Evolutionary conservation across 208 protist genomes (phyloP).

Genomic region (Giardia duodenalis): DNA sequence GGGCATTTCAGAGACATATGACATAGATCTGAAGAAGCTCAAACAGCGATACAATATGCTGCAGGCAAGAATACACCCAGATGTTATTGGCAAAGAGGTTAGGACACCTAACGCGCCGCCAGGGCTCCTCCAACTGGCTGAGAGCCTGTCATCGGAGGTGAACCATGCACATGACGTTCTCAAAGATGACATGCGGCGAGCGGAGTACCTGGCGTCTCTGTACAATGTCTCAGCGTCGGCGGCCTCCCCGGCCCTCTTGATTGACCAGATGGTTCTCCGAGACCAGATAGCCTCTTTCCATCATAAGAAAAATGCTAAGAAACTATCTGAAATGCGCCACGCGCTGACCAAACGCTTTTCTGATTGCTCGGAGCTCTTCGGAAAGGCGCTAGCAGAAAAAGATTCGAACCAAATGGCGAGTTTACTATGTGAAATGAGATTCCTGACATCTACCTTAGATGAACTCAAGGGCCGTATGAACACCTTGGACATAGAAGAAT

Average conservation of each 20-base stretch:
- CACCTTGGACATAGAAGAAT: background rate
- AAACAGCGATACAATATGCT: background rate
- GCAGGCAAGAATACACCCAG: background rate
- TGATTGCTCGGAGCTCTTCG: background rate
- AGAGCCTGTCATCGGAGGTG: background rate
- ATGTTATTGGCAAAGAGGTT: background rate
- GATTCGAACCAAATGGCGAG: background rate
- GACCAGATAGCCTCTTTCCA: background rate
- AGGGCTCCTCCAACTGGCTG: background rate
- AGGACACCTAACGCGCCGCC: background rate
- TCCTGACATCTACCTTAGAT: background rate
- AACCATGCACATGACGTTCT: background rate
- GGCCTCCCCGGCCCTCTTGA: background rate
- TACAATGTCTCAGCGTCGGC: background rate
- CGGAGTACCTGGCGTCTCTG: background rate
- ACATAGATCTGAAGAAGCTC: background rate
- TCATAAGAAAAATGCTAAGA: background rate
- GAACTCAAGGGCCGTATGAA: background rate
- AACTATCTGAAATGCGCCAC: background rate
- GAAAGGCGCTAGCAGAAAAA: background rate
- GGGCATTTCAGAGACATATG: background rate
- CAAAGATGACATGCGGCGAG: background rate
- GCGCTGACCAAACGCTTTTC: background rate
- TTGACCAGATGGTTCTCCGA: background rate
- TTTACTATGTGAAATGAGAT: background rate